A percentile compares a stretch with the other conserved stretches of the same genome.
Conservation (phyloP, 306 rosid species). For the Ammopiptanthus mongolicus region DNA sequence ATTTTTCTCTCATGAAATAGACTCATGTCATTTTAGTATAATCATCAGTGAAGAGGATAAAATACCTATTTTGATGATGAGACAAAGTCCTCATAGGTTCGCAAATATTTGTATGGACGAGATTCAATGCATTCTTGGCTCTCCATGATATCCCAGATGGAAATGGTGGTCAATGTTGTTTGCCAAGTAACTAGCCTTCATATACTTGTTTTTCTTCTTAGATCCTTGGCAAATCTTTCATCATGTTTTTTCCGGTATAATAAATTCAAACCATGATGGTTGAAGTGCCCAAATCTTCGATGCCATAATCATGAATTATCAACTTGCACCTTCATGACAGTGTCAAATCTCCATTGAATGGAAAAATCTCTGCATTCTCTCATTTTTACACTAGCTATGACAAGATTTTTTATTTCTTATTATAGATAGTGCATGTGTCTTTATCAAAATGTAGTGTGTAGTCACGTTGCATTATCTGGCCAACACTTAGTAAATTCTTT, state of each 20-base stretch:
- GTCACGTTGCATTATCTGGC: background rate
- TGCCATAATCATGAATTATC: no score
- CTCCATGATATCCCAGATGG: background rate
- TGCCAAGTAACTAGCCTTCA: background rate
- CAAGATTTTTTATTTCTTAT: background rate
- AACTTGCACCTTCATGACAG: background rate
- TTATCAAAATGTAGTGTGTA: background rate
- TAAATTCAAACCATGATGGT: background rate
- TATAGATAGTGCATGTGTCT: background rate
- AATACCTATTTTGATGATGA: background rate
- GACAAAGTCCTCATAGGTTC: background rate
- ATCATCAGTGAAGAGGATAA: background rate
- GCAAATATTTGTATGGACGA: background rate
- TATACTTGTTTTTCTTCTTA: background rate
- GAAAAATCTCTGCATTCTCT: background rate
- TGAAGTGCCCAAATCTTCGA: background rate
- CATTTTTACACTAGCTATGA: background rate
- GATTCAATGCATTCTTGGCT: background rate
- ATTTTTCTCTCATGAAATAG: background rate
- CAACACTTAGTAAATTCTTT: background rate
- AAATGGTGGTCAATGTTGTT: background rate
- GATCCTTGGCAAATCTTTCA: background rate
- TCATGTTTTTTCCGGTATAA: background rate
- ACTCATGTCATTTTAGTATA: background rate
- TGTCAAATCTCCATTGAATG: background rate